phyloP scores from a whole-genome alignment of 176 grass and related monocot species.

The Phyllostachys edulis region DNA sequence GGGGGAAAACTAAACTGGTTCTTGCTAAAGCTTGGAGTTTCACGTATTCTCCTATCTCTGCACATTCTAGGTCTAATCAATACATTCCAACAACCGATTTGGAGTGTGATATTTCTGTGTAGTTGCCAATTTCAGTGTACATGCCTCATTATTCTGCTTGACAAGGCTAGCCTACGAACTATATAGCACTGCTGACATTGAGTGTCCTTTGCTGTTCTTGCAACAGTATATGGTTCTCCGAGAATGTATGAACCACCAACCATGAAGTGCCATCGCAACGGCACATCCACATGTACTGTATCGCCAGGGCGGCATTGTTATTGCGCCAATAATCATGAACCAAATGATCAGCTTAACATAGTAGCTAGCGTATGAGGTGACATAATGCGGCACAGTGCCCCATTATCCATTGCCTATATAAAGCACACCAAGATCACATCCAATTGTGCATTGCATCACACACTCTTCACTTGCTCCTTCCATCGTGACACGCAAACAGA shows the following conservation, averaged over 20 bases:
- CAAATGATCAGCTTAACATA: conserved; percentile 58
- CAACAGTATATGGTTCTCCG: conserved; percentile 20
- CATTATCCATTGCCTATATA: conserved; percentile 24
- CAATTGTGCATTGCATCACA: conserved; percentile 29
- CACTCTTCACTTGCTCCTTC: not conserved
- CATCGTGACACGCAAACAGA: not conserved
- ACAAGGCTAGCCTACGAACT: conserved; percentile 15
- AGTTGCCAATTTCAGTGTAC: not conserved
- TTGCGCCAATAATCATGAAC: conserved; percentile 58
- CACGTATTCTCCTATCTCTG: not conserved
- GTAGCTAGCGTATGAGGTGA: conserved; percentile 44
- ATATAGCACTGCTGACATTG: not conserved
- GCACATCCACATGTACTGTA: conserved; percentile 18
- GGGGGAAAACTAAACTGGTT: not conserved
- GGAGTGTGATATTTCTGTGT: not conserved
- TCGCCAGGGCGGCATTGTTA: conserved; percentile 27
- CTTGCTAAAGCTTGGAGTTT: not conserved
- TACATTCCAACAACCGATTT: not conserved
- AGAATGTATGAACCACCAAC: conserved; percentile 36
- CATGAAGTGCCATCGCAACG: conserved; percentile 32
- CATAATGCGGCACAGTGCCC: conserved; percentile 4
- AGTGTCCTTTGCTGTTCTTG: conserved; percentile 37
- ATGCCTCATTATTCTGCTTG: not conserved
- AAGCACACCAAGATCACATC: not conserved
- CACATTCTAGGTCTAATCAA: not conserved